Percentiles rank a stretch among this genome's conserved stretches.
Conservation (phyloP, 2,329 filamentous ascomycete genomes). For the Fusarium nurragi region DNA sequence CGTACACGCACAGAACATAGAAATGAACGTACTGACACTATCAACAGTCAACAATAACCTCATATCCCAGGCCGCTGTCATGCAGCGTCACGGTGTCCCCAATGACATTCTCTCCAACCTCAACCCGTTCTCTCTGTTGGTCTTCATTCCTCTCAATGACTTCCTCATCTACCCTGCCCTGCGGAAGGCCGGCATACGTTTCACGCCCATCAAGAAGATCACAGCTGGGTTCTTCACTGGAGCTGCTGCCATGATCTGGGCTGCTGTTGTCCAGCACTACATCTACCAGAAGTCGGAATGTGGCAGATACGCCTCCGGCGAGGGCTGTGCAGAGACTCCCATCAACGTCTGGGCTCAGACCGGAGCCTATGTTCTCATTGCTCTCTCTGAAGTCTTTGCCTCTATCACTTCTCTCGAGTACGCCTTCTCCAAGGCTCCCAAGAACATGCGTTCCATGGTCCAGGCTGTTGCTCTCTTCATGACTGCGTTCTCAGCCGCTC, state of each 20-base stretch:
- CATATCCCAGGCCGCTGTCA: constrained; percentile 69
- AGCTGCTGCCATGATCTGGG: constrained; percentile 67
- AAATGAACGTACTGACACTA: constrained; percentile 15
- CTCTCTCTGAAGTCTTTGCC: constrained; percentile 59
- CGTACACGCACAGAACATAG: background rate
- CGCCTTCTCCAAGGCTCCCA: constrained; percentile 78
- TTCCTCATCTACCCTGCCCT: constrained; percentile 73
- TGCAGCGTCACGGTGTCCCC: constrained; percentile 75
- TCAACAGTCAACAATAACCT: constrained; percentile 65
- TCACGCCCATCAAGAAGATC: constrained; percentile 81
- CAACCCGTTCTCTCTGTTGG: constrained; percentile 77
- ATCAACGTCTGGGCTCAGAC: constrained; percentile 70
- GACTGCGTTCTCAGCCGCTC: constrained; percentile 72
- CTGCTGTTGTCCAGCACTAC: constrained; percentile 64
- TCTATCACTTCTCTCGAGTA: constrained; percentile 73
- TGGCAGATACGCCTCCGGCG: constrained; percentile 54
- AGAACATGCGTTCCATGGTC: constrained; percentile 81
- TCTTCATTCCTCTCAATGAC: constrained; percentile 78
- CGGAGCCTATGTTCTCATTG: constrained; percentile 59
- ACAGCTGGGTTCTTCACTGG: constrained; percentile 73
- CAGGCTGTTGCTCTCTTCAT: constrained; percentile 74
- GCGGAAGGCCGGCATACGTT: constrained; percentile 69
- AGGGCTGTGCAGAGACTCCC: constrained; percentile 49
- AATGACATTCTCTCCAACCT: constrained; percentile 82
- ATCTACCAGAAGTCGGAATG: constrained; percentile 73